Evolutionary conservation across 139 green algal genomes (phyloP).

Genomic region (Deuterostichococcus epilithicus): DNA sequence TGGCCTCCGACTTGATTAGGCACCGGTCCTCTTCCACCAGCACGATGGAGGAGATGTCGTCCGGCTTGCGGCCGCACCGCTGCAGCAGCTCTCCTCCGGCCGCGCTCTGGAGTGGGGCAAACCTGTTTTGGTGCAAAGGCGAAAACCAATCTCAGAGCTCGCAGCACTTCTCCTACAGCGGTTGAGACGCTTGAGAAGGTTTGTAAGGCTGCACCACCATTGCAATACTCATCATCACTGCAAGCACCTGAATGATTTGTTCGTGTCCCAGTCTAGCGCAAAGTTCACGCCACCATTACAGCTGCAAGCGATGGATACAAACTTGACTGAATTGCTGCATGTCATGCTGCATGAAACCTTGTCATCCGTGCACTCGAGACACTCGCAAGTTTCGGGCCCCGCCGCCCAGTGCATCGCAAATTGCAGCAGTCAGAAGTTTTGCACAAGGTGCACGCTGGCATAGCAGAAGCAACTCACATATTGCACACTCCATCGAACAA

Average conservation of each 20-base stretch:
- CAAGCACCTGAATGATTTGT: constrained; percentile 31
- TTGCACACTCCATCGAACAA: constrained; percentile 84
- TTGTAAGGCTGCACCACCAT: too few species aligned
- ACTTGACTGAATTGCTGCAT: not conserved
- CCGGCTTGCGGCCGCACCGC: constrained; percentile 48
- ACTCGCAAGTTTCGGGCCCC: too few species aligned
- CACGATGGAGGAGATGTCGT: constrained; percentile 86
- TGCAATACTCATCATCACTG: not conserved
- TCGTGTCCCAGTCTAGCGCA: constrained; percentile 62
- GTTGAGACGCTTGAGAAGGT: too few species aligned
- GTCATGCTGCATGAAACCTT: too few species aligned
- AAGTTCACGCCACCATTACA: constrained; percentile 84
- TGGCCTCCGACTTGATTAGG: constrained; percentile 57
- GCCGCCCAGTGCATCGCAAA: too few species aligned
- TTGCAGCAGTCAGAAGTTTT: too few species aligned
- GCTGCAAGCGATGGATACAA: constrained; percentile 20
- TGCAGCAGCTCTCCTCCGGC: constrained; percentile 58
- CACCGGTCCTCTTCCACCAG: constrained; percentile 47
- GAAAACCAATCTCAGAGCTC: too few species aligned
- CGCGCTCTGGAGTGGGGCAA: constrained; percentile 73
- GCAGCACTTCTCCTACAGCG: too few species aligned
- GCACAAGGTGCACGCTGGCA: constrained; percentile 1
- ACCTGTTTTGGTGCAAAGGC: constrained; percentile 11
- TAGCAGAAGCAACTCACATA: constrained; percentile 53
- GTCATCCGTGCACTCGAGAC: too few species aligned